phyloP scores from a whole-genome alignment of 176 grass and related monocot genomes.

The Ananas comosus region DNA sequence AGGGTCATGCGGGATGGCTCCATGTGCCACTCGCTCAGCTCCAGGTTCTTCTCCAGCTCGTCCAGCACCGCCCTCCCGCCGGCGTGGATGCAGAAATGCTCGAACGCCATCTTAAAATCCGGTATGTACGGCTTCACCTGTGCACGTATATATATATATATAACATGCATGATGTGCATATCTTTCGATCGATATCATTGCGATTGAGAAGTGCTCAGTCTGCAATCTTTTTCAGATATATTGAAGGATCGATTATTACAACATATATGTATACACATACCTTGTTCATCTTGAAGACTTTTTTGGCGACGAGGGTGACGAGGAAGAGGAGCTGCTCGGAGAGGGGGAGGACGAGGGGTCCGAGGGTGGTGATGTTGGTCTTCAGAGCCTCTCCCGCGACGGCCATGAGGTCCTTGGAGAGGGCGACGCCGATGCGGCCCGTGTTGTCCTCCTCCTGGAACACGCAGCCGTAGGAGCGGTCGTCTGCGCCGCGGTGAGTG shows the following conservation, averaged over 20 bases:
- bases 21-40: constrained; percentile 46
- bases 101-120: constrained; percentile 94
- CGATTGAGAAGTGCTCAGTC: too few species aligned
- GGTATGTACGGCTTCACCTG: constrained; percentile 51
- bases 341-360: constrained; percentile 72
- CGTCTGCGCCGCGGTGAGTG: constrained; percentile 60
- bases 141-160: too few species aligned
- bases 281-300: constrained; percentile 23
- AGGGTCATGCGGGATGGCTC: constrained; percentile 66
- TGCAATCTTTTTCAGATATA: too few species aligned
- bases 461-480: constrained; percentile 52
- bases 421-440: constrained; percentile 35
- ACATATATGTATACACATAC: neutral
- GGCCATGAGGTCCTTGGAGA: constrained; percentile 89
- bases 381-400: constrained; percentile 65
- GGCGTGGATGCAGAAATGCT: constrained; percentile 96
- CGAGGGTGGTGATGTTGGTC: constrained; percentile 81
- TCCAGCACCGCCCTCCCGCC: constrained; percentile 72
- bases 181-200: too few species aligned
- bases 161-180: too few species aligned
- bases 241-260: too few species aligned
- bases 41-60: constrained; percentile 65
- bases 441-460: constrained; percentile 72
- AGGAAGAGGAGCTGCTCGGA: constrained; percentile 84
- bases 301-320: constrained; percentile 24